phyloP scores from a whole-genome alignment of 2,329 filamentous ascomycete genomes.

The Fusarium sororula region DNA sequence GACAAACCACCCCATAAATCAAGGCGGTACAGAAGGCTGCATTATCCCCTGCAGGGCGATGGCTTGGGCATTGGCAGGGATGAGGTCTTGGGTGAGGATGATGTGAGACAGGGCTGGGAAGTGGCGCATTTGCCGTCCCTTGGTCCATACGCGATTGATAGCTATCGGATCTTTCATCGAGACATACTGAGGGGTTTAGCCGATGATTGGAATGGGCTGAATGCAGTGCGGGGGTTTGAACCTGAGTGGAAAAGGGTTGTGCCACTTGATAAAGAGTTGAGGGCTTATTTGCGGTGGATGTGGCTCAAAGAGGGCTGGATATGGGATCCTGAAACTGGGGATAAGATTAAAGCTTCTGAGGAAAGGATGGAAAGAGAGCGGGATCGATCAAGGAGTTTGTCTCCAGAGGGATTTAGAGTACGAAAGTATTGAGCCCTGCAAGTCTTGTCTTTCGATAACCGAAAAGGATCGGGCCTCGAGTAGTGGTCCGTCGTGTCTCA shows the following conservation, averaged over 20 bases:
- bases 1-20: neutral
- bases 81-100: constrained; percentile 7
- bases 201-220: neutral
- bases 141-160: constrained; percentile 26
- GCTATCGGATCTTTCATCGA: constrained; percentile 29
- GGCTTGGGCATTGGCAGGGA: constrained; percentile 5
- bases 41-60: constrained; percentile 12
- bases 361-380: neutral
- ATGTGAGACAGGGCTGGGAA: constrained; percentile 27
- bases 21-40: constrained; percentile 19
- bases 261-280: constrained; percentile 28
- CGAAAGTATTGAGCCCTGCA: neutral
- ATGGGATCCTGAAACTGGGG: constrained; percentile 23
- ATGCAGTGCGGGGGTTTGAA: neutral
- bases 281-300: constrained; percentile 26
- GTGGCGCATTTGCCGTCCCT: constrained; percentile 26
- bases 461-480: neutral
- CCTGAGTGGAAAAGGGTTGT: constrained; percentile 29
- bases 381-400: neutral
- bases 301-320: constrained; percentile 28
- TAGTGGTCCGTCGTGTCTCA: neutral
- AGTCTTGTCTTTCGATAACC: neutral
- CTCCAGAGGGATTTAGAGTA: neutral
- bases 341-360: neutral
- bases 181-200: constrained; percentile 11